Percentiles rank a stretch among this genome's conserved stretches.
phyloP scores from a whole-genome alignment of 495 filamentous ascomycete species.

The Penicillium cataractarum region DNA sequence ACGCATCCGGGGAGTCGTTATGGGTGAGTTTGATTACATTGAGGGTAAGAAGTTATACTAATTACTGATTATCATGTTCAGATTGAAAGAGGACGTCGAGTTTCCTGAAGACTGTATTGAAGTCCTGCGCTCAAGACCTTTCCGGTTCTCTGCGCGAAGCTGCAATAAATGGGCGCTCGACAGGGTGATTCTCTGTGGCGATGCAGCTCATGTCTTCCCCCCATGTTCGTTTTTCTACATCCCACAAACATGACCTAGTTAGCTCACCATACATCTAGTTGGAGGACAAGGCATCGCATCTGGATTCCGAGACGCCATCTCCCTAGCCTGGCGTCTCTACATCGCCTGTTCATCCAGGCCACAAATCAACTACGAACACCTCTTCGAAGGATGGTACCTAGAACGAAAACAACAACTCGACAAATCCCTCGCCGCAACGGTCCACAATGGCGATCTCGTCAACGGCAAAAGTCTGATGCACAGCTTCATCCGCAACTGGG shows the following conservation, averaged over 20 bases:
- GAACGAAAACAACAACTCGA: conserved; percentile 48
- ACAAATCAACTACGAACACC: conserved; percentile 4
- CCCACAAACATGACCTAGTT: neutral
- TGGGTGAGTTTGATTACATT: conserved; percentile 23
- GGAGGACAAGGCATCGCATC: conserved; percentile 58
- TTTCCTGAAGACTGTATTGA: conserved; percentile 54
- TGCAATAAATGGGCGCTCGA: conserved; percentile 56
- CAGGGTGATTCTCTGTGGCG: conserved; percentile 52
- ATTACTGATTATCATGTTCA: conserved; percentile 4
- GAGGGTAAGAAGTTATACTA: neutral
- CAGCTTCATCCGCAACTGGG: conserved; percentile 39
- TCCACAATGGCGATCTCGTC: conserved; percentile 40
- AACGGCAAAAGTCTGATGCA: conserved; percentile 30
- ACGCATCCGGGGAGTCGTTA: conserved; percentile 37
- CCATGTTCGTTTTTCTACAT: conserved; percentile 38
- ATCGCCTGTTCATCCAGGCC: conserved; percentile 29
- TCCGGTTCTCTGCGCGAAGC: conserved; percentile 48
- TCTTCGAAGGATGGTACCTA: conserved; percentile 38
- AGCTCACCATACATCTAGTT: conserved; percentile 26
- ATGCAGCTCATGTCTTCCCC: conserved; percentile 60
- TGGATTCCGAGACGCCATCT: conserved; percentile 40
- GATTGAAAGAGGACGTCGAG: conserved; percentile 33
- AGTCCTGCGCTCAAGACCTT: conserved; percentile 54
- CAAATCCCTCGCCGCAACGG: conserved; percentile 35
- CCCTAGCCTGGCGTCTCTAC: conserved; percentile 53